These are phyloP conservation scores for Claviceps digitariae DNA, from an alignment of 2,329 filamentous ascomycete species.

Conservation along the genomic window DNA sequence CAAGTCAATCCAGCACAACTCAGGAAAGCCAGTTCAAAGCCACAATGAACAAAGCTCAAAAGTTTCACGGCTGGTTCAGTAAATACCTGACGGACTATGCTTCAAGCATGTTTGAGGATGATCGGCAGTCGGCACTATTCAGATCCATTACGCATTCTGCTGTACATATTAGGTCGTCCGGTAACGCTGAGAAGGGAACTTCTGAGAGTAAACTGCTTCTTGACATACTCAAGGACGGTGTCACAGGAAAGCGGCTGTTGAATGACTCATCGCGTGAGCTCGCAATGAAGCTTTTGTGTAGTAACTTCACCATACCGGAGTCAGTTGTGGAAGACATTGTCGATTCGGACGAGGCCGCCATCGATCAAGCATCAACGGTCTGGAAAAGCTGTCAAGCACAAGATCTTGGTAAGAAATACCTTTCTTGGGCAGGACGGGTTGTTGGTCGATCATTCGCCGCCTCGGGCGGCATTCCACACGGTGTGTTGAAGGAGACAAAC, in stretches of 20 bases:
- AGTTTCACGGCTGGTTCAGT: constrained; percentile 69
- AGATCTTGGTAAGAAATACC: constrained; percentile 52
- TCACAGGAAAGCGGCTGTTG: constrained; percentile 47
- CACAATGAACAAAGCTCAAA: constrained; percentile 61
- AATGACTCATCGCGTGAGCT: constrained; percentile 55
- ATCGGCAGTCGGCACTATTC: constrained; percentile 43
- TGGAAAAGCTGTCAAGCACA: constrained; percentile 63
- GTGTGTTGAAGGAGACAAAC: constrained; percentile 46
- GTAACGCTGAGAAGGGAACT: constrained; percentile 54
- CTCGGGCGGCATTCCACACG: constrained; percentile 52
- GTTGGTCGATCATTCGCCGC: constrained; percentile 74
- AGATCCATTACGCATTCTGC: constrained; percentile 55
- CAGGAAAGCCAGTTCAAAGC: constrained; percentile 71
- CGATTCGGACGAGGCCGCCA: constrained; percentile 50
- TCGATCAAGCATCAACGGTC: constrained; percentile 49
- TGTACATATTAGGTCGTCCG: constrained; percentile 50
- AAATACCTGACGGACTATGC: constrained; percentile 52
- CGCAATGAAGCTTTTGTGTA: constrained; percentile 60
- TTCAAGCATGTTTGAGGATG: constrained; percentile 36
- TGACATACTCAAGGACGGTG: constrained; percentile 65
- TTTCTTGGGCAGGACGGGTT: constrained; percentile 74
- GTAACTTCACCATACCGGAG: constrained; percentile 50
- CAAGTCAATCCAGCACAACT: constrained; percentile 63
- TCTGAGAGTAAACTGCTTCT: constrained; percentile 69
- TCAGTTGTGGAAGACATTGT: constrained; percentile 48